These are phyloP conservation scores for Penicillium brasilianum DNA, from an alignment of 2,329 filamentous ascomycete genomes.

Conservation along the genomic window DNA sequence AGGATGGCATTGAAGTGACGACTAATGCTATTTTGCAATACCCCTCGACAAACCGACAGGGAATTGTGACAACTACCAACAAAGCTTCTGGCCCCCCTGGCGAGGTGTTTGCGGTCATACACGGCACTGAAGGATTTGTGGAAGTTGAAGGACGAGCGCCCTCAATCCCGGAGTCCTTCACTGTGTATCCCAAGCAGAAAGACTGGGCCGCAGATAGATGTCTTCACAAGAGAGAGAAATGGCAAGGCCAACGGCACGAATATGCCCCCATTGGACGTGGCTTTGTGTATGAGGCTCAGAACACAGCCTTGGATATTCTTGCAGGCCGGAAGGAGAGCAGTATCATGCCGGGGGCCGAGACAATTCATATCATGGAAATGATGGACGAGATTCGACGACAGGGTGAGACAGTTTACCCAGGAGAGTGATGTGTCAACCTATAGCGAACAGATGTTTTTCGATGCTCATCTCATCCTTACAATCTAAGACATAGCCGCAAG, in stretches of 20 bases:
- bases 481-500: too few species aligned
- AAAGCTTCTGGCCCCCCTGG: conserved; percentile 14
- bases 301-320: conserved; percentile 39
- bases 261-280: conserved; percentile 27
- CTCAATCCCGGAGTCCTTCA: conserved; percentile 17
- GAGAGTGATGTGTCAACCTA: background rate
- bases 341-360: conserved; percentile 55
- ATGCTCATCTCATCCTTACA: too few species aligned
- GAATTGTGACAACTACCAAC: conserved; percentile 49
- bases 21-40: conserved; percentile 51
- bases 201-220: background rate
- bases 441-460: background rate
- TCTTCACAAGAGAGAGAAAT: background rate
- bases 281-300: conserved; percentile 44
- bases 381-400: conserved; percentile 54
- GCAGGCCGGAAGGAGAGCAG: conserved; percentile 43
- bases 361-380: conserved; percentile 52
- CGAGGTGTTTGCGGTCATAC: conserved; percentile 13
- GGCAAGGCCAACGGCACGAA: background rate
- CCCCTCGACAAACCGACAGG: conserved; percentile 46
- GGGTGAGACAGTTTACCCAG: conserved; percentile 36
- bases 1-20: conserved; percentile 35
- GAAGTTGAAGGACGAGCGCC: conserved; percentile 9
- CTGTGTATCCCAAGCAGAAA: conserved; percentile 10
- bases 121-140: conserved; percentile 29